phyloP scores from a whole-genome alignment of 2,329 filamentous ascomycete genomes.

The Diplocarpon mali region DNA sequence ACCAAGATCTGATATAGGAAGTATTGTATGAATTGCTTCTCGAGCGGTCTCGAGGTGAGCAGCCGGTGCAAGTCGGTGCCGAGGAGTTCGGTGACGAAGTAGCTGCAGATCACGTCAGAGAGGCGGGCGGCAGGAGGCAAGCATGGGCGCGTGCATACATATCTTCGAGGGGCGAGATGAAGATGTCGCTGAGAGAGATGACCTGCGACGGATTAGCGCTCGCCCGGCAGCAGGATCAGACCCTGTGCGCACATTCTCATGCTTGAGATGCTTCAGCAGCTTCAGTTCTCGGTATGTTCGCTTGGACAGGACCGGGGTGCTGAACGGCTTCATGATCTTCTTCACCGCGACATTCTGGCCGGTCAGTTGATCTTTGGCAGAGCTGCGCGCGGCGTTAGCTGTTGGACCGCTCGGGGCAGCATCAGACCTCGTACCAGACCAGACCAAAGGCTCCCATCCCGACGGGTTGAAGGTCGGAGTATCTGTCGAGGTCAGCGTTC shows the following conservation, averaged over 20 bases:
- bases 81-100: slow-evolving; percentile 95
- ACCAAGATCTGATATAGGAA: slow-evolving; percentile 99
- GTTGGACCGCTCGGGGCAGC: not conserved
- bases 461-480: slow-evolving; percentile 94
- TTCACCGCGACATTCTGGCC: slow-evolving; percentile 95
- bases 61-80: slow-evolving; percentile 94
- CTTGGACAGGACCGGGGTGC: slow-evolving; percentile 96
- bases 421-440: slow-evolving; percentile 63
- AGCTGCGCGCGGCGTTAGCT: slow-evolving; percentile 44
- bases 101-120: slow-evolving; percentile 42
- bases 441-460: slow-evolving; percentile 98
- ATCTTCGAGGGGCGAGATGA: slow-evolving; percentile 97
- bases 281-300: slow-evolving; percentile 96
- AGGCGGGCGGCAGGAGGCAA: slow-evolving; percentile 15
- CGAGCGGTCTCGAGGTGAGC: slow-evolving; percentile 85
- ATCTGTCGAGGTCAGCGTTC: slow-evolving; percentile 43
- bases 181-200: slow-evolving; percentile 97
- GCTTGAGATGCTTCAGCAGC: slow-evolving; percentile 87
- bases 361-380: slow-evolving; percentile 94
- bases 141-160: slow-evolving; percentile 48
- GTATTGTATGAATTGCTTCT: slow-evolving; percentile 99
- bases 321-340: slow-evolving; percentile 99
- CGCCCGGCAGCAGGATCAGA: not conserved
- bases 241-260: slow-evolving; percentile 67
- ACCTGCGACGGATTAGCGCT: slow-evolving; percentile 44